Conservation (phyloP, 345 rosid genomes). For the Rhodamnia argentea region DNA sequence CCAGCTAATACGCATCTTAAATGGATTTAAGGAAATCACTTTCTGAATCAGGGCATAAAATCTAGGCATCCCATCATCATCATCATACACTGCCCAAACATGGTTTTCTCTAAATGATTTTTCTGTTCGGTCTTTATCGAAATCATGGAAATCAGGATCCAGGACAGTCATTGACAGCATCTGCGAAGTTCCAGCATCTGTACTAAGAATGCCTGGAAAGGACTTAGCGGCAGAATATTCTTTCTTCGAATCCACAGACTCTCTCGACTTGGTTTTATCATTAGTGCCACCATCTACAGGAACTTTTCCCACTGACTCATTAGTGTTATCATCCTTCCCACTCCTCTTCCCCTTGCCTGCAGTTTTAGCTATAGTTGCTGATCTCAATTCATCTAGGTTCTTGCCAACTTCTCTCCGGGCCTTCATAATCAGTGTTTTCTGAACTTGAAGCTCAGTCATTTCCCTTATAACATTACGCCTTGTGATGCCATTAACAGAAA, state of each 20-base stretch:
- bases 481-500: slow-evolving; percentile 11
- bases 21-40: slow-evolving; percentile 28
- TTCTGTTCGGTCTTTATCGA: slow-evolving; percentile 30
- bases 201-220: neutral
- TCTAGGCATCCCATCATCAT: slow-evolving; percentile 48
- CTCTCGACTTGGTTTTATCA: neutral
- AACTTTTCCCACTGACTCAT: neutral
- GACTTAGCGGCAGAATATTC: neutral
- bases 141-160: slow-evolving; percentile 41
- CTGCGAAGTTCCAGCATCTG: slow-evolving; percentile 2
- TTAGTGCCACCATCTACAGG: neutral
- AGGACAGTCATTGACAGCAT: slow-evolving; percentile 26
- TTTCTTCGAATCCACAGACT: neutral
- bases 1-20: slow-evolving; percentile 32
- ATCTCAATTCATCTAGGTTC: slow-evolving; percentile 9
- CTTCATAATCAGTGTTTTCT: slow-evolving; percentile 31
- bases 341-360: neutral
- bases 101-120: slow-evolving; percentile 22
- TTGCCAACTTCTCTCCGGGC: slow-evolving; percentile 26
- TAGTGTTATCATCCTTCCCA: neutral
- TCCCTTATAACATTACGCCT: slow-evolving; percentile 21
- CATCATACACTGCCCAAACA: slow-evolving; percentile 41
- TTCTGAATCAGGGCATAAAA: slow-evolving; percentile 29
- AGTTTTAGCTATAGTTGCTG: neutral
- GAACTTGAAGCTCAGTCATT: slow-evolving; percentile 20